phyloP scores from a whole-genome alignment of 106 monocot genomes.

The Vanilla planifolia region DNA sequence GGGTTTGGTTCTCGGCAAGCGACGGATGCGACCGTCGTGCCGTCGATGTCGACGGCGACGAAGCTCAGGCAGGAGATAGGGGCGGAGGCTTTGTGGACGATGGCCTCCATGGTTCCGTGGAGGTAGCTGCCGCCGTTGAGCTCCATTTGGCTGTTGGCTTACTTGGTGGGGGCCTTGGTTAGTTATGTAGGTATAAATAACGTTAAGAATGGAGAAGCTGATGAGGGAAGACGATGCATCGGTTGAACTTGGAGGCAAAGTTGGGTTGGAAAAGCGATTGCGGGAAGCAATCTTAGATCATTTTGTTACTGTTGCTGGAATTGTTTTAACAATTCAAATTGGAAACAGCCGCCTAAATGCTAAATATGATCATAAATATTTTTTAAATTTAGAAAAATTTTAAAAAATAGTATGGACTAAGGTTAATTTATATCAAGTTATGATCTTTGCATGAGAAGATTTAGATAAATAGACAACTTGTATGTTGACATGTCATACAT shows the following conservation, averaged over 20 bases:
- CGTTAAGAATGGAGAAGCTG: background rate
- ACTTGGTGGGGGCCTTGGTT: too few relatives aligned
- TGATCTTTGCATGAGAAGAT: too few relatives aligned
- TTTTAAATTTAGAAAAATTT: too few relatives aligned
- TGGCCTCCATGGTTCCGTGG: conserved; percentile 24
- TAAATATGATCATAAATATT: too few relatives aligned
- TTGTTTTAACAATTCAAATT: too few relatives aligned
- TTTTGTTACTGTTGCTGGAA: too few relatives aligned
- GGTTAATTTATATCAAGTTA: too few relatives aligned
- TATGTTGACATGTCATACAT: too few relatives aligned
- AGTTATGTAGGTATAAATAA: background rate
- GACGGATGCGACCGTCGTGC: conserved; percentile 28
- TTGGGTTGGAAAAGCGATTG: background rate
- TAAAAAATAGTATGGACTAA: too few relatives aligned
- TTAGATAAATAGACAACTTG: too few relatives aligned
- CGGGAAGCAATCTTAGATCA: background rate
- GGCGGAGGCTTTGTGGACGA: conserved; percentile 14
- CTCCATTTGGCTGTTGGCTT: background rate
- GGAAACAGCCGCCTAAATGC: too few relatives aligned
- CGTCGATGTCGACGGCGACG: conserved; percentile 30
- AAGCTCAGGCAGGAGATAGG: background rate
- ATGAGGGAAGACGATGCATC: background rate
- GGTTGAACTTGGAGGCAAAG: background rate
- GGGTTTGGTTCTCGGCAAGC: conserved; percentile 31
- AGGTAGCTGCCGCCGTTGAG: conserved; percentile 3